Base-by-base conservation (phyloP, 805 yeast species). In the Wickerhamomyces subpelliculosus region DNA sequence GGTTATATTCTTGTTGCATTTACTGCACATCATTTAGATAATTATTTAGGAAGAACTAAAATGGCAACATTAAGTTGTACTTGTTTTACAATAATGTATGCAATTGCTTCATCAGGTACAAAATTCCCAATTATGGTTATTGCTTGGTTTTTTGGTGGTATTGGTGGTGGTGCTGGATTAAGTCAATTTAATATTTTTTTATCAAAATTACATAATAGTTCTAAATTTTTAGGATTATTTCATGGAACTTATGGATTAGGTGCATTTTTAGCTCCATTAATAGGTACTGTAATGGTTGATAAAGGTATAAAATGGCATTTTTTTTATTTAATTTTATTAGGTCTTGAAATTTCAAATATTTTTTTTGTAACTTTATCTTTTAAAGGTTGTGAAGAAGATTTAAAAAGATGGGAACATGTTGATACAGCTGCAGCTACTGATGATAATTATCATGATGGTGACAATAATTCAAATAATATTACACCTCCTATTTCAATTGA, bases 211-310 rank as follows among this genome's bases (percentile, higher is more conserved):
- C n/a, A n/a, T n/a, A n/a, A n/a, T n/a, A 64, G 72, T 13, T 67
- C 78, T 10, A 64, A 62, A 24, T 70, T 68, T 43, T 55, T 78
- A 28, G 79, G 84, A 1, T 58, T 63, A 36, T 68, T 69, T 48
- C 86, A 80, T 55, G 85, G 81, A 0, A 48, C 61, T 7, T 80
- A 79, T 52, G 87, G 87, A 2, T 26, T 74, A 3, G 86, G 86
- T 10, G 86, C 85, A 3, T 69, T 78, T 4, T 39, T 75, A 2
- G 68, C 82, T 4, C 86, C 87, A 2, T 52, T 78, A 29, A 58
- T 77, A 24, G 79, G 78, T 4, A 77, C 83, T 0, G 58, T 68
- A 1, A 64, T 80, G 68, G 67, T 75, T 14, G 62, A 67, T 32
- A 44, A 52, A 0, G 78, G 76, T 3, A 52, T 68, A n/a, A 45